These are phyloP conservation scores for Angomonas ambiguus DNA, from an alignment of 208 protist species.

Conservation along the genomic window DNA sequence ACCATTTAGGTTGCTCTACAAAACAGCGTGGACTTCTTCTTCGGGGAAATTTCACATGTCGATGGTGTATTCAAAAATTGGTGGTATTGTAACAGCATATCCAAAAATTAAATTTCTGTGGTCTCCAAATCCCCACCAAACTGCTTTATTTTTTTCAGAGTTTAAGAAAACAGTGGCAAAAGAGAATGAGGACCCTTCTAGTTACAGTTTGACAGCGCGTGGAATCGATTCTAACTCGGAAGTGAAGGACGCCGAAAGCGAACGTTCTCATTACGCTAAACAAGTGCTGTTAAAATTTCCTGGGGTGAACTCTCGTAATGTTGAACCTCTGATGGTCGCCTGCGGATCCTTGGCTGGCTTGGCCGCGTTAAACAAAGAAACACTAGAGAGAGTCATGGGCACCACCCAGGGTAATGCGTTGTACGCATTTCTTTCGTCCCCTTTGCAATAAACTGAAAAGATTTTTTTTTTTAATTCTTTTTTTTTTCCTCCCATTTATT, in stretches of 20 bases:
- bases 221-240: slow-evolving; percentile 17
- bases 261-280: slow-evolving; percentile 53
- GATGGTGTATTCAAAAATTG: slow-evolving; percentile 51
- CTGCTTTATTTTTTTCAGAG: slow-evolving; percentile 55
- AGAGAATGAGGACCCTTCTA: slow-evolving; percentile 53
- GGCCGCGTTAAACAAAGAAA: slow-evolving; percentile 52
- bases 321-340: slow-evolving; percentile 52
- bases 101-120: slow-evolving; percentile 66
- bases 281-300: slow-evolving; percentile 75
- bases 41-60: neutral
- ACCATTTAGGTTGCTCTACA: slow-evolving; percentile 48
- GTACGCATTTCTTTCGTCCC: slow-evolving; percentile 60
- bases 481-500: slow-evolving; percentile 1
- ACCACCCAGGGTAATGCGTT: slow-evolving; percentile 38
- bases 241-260: slow-evolving; percentile 20
- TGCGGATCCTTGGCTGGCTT: slow-evolving; percentile 74
- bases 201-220: slow-evolving; percentile 42
- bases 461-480: slow-evolving; percentile 11
- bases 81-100: slow-evolving; percentile 47
- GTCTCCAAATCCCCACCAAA: slow-evolving; percentile 69
- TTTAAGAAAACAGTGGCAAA: slow-evolving; percentile 59
- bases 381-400: slow-evolving; percentile 48
- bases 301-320: slow-evolving; percentile 60
- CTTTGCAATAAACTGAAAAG: slow-evolving; percentile 19
- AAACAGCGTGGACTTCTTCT: neutral